Conservation (phyloP, 202 grass and related monocot genomes). For the Panicum hallii region DNA sequence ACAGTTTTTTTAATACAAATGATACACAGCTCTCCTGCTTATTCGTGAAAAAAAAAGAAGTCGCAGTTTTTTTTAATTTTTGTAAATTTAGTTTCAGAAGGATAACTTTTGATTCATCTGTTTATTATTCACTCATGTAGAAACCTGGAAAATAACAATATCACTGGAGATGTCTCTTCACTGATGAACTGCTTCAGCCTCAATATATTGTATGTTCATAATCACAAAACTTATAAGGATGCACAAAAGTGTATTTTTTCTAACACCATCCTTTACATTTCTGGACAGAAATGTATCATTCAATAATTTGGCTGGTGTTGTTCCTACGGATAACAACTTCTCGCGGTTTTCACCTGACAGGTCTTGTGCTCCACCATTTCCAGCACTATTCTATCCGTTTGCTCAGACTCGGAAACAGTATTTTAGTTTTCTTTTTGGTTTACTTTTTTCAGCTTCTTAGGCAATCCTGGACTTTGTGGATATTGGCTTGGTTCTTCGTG, state of each 20-base stretch:
- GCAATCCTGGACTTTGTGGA: slow-evolving; percentile 92
- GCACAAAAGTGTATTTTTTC: background rate
- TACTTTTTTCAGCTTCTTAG: slow-evolving; percentile 69
- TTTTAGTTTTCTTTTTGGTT: background rate
- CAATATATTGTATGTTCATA: slow-evolving; percentile 66
- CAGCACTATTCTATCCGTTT: slow-evolving; percentile 23
- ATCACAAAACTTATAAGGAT: background rate
- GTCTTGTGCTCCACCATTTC: slow-evolving; percentile 47
- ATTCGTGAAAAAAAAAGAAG: too few species aligned
- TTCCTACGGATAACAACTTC: slow-evolving; percentile 86
- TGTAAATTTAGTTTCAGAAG: background rate
- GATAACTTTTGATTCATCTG: slow-evolving; percentile 14
- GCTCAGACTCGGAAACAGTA: slow-evolving; percentile 1
- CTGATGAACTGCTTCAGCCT: slow-evolving; percentile 92
- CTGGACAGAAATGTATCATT: slow-evolving; percentile 86
- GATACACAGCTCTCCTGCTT: too few species aligned
- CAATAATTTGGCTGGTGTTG: slow-evolving; percentile 85
- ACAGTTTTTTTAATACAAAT: background rate
- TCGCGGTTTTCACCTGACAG: slow-evolving; percentile 89
- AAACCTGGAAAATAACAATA: slow-evolving; percentile 87
- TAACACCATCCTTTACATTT: slow-evolving; percentile 5
- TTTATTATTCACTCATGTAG: slow-evolving; percentile 47
- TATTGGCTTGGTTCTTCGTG: slow-evolving; percentile 90
- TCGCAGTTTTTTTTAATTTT: background rate
- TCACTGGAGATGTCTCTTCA: slow-evolving; percentile 82